These are phyloP conservation scores for Phoma sp. DNA, from an alignment of 2,329 filamentous ascomycete genomes.

Conservation along the genomic window DNA sequence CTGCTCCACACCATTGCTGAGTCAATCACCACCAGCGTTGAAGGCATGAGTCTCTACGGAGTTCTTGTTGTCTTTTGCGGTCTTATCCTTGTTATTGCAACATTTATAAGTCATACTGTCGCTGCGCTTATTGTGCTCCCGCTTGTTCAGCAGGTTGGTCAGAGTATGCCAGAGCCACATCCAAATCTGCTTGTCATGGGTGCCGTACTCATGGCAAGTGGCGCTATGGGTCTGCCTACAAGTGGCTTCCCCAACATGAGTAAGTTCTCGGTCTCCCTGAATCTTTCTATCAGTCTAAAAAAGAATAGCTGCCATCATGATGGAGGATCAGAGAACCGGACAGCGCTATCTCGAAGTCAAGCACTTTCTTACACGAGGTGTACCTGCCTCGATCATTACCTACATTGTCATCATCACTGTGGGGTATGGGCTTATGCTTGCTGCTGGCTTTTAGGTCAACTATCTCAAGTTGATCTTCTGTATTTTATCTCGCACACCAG, in stretches of 20 bases:
- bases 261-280: constrained; percentile 60
- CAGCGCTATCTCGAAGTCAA: constrained; percentile 90
- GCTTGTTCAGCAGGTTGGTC: constrained; percentile 84
- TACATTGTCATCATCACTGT: constrained; percentile 83
- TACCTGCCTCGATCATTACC: constrained; percentile 83
- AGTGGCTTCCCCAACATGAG: constrained; percentile 99
- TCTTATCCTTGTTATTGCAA: constrained; percentile 89
- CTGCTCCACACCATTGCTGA: constrained; percentile 86
- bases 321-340: constrained; percentile 89
- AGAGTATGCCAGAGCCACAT: constrained; percentile 82
- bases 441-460: constrained; percentile 65
- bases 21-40: constrained; percentile 74
- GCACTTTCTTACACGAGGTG: constrained; percentile 93
- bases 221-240: constrained; percentile 96
- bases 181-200: constrained; percentile 96
- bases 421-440: constrained; percentile 87
- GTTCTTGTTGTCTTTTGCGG: constrained; percentile 84
- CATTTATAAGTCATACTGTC: constrained; percentile 97
- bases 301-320: constrained; percentile 89
- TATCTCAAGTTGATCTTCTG: background rate
- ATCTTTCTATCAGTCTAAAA: constrained; percentile 17
- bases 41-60: constrained; percentile 81
- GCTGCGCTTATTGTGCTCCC: constrained; percentile 94
- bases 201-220: constrained; percentile 92
- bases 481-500: background rate